These are phyloP conservation scores for Triticum dicoccoides DNA, from an alignment of 176 grass and related monocot species.

Conservation along the genomic window DNA sequence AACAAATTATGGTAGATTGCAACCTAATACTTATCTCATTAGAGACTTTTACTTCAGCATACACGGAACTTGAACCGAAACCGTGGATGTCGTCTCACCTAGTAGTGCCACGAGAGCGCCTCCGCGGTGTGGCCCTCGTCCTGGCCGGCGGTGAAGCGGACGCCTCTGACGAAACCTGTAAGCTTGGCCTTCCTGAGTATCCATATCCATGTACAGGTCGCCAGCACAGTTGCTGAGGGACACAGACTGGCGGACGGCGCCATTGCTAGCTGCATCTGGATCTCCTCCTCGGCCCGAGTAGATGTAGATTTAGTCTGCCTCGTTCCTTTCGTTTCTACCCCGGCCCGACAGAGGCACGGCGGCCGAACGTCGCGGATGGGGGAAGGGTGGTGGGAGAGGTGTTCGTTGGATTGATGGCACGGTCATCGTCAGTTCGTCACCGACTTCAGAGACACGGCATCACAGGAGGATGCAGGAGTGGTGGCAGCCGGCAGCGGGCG, in stretches of 20 bases:
- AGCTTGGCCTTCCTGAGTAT: slow-evolving; percentile 79
- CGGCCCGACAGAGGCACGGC: background rate
- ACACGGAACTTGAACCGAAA: background rate
- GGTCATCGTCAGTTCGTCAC: no score
- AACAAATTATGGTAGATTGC: no score
- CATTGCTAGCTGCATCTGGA: slow-evolving; percentile 88
- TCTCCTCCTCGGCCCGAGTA: slow-evolving; percentile 65
- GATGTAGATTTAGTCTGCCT: slow-evolving; percentile 54
- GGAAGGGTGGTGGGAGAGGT: background rate
- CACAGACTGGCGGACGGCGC: slow-evolving; percentile 51
- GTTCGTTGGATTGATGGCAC: no score
- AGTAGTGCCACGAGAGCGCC: slow-evolving; percentile 54
- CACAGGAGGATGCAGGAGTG: no score
- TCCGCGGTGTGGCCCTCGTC: slow-evolving; percentile 65
- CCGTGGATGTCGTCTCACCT: slow-evolving; percentile 39
- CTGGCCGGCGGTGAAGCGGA: slow-evolving; percentile 50
- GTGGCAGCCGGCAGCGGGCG: no score
- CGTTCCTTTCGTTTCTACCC: background rate
- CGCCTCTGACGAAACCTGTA: slow-evolving; percentile 52
- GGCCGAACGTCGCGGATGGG: no score
- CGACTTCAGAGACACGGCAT: no score
- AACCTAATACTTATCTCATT: background rate
- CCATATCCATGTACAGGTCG: slow-evolving; percentile 70
- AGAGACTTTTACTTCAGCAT: background rate
- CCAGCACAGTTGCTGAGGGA: slow-evolving; percentile 62